Base-by-base conservation (phyloP, 1,284 basidiomycete species). In the Cryptococcus wingfieldii region DNA sequence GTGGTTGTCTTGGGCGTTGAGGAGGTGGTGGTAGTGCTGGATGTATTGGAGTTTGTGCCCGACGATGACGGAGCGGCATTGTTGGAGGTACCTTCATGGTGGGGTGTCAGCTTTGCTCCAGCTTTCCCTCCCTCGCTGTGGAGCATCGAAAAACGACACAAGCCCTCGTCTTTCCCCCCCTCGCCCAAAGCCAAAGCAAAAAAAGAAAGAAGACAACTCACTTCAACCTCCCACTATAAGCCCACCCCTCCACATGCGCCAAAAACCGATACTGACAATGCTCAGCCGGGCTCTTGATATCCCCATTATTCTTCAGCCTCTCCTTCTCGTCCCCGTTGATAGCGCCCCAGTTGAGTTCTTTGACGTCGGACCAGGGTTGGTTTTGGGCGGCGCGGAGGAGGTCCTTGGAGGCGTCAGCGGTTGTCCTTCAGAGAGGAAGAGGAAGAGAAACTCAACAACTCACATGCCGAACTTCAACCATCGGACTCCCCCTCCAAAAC, bases 1-100 rank as follows among this genome's bases (percentile, higher is more conserved):
- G 25, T 74, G 69, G 7, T 49, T 51, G 13, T 67, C 60, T 41
- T 62, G 48, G 31, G 53, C 50, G 57, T 72, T 66, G 50, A 77
- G 60, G 18, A 76, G 62, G 55, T 76, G 76, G 53, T 77, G 75
- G 54, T 71, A 78, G 55, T 78, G 76, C 54, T 78, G 74, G 10
- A 67, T 62, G 18, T 60, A 72, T 46, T 65, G 48, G 28, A 72
- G 39, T 9, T 64, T 63, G 47, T 75, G 72, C 10, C 62, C 58
- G 16, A 78, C 63, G 19, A 75, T 59, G 44, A 77, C 73, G 13
- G 74, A 75, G 10, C 69, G 65, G 54, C 76, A 78, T 55, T 70
- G 69, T 34, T 71, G 72, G 37, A 77, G 63, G 56, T 75, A 75
- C 54, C 67, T n/a, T n/a, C n/a, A n/a, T 70, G 44, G 9, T 16